A percentile compares a stretch with the other conserved stretches of the same genome.
phyloP scores from a whole-genome alignment of 202 grass and related monocot genomes.

The Carex arenaria region DNA sequence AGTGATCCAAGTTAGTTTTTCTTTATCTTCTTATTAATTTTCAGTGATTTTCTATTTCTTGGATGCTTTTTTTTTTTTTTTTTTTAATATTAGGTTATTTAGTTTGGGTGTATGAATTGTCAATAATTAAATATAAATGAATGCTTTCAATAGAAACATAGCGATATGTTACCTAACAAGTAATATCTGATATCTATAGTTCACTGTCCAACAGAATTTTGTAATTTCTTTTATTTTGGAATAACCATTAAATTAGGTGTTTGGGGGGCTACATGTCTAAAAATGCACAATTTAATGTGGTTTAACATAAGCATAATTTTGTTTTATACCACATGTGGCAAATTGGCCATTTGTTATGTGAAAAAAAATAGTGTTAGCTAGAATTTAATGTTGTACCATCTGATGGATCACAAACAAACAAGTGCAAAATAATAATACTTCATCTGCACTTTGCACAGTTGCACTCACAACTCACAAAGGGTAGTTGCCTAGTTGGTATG shows the following conservation, averaged over 20 bases:
- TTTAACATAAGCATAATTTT: too few relatives aligned
- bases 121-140: background rate
- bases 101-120: background rate
- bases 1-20: slow-evolving; percentile 78
- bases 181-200: slow-evolving; percentile 1
- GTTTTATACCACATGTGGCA: background rate
- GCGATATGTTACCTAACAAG: background rate
- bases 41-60: background rate
- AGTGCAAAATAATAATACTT: background rate
- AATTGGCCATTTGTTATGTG: background rate
- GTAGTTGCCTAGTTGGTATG: background rate
- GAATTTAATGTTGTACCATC: background rate
- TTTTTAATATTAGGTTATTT: background rate
- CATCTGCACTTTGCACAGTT: background rate
- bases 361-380: background rate
- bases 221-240: background rate
- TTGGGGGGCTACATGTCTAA: background rate
- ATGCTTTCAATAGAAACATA: background rate
- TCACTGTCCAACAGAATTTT: background rate
- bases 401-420: background rate
- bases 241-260: background rate
- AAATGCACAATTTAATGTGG: background rate
- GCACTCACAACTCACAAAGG: background rate
- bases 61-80: background rate
- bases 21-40: background rate